These are phyloP conservation scores for Aspergillus ostianus DNA, from an alignment of 495 filamentous ascomycete genomes.

Conservation along the genomic window DNA sequence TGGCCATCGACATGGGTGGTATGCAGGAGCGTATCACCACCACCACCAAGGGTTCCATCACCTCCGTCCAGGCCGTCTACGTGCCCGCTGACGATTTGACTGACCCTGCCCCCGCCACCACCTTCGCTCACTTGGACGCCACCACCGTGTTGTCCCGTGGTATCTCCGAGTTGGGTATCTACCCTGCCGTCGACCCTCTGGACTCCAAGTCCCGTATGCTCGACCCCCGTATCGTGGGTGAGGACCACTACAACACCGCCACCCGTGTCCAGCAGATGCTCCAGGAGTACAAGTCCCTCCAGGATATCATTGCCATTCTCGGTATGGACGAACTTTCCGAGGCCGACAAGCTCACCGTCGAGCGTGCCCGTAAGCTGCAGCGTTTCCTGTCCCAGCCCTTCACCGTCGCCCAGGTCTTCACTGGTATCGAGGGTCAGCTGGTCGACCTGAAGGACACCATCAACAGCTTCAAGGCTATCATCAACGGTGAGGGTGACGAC, in stretches of 20 bases:
- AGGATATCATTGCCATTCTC: conserved; percentile 99
- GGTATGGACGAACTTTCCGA: conserved; percentile 99
- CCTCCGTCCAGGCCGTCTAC: conserved; percentile 99
- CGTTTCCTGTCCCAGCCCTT: conserved; percentile 99
- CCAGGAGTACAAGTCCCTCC: conserved; percentile 99
- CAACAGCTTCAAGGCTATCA: conserved; percentile 93
- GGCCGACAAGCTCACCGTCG: conserved; percentile 98
- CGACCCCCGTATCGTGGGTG: conserved; percentile 95
- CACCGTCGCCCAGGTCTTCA: conserved; percentile 98
- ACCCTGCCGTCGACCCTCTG: conserved; percentile 98
- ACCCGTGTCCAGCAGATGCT: conserved; percentile 96
- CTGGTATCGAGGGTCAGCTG: conserved; percentile 95
- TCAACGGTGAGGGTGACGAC: conserved; percentile 92
- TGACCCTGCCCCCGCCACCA: conserved; percentile 98
- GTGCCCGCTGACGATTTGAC: conserved; percentile 99
- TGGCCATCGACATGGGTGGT: conserved; percentile 99
- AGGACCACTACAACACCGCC: conserved; percentile 96
- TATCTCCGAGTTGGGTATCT: conserved; percentile 99
- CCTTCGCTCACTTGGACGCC: conserved; percentile 99
- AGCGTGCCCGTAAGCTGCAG: conserved; percentile 99
- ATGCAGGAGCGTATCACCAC: conserved; percentile 99
- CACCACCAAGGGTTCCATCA: conserved; percentile 99
- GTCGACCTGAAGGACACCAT: conserved; percentile 99
- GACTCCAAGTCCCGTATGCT: conserved; percentile 99
- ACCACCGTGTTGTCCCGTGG: conserved; percentile 99